phyloP scores from a whole-genome alignment of 768 basidiomycete species.

The Auriculariales sp. region DNA sequence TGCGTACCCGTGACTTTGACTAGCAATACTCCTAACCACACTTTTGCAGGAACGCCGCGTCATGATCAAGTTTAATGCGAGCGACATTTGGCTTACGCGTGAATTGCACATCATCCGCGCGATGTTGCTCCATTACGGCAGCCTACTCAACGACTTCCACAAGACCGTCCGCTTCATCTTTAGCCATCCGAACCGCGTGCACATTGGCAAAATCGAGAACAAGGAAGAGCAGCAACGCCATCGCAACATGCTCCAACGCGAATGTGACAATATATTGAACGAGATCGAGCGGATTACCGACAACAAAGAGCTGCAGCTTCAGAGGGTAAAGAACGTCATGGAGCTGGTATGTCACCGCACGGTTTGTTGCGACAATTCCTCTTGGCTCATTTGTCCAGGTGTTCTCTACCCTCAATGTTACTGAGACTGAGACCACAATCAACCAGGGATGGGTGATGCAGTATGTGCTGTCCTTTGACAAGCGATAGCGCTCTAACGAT shows the following conservation, averaged over 20 bases:
- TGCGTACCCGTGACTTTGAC: constrained; percentile 13
- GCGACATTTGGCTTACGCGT: constrained; percentile 30
- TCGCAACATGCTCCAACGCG: constrained; percentile 1
- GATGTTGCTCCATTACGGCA: constrained; percentile 39
- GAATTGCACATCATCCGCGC: constrained; percentile 44
- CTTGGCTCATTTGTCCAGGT: constrained; percentile 29
- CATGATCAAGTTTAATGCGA: constrained; percentile 16
- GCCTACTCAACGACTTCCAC: constrained; percentile 37
- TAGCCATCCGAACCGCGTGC: constrained; percentile 33
- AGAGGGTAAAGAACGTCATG: constrained; percentile 20
- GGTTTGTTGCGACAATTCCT: background rate
- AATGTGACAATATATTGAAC: constrained; percentile 5
- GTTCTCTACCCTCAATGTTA: constrained; percentile 44
- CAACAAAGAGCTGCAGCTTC: constrained; percentile 15
- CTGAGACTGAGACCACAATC: constrained; percentile 33
- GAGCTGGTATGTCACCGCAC: constrained; percentile 13
- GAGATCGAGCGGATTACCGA: constrained; percentile 5
- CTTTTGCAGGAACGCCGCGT: constrained; percentile 28
- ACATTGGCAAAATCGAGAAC: constrained; percentile 16
- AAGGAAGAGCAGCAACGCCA: background rate
- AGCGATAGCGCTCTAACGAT: too few species aligned
- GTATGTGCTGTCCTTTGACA: too few species aligned
- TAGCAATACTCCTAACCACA: background rate
- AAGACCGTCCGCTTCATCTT: constrained; percentile 36
- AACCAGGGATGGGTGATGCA: constrained; percentile 28